Evolutionary conservation across 1,139 yeast species (phyloP).

Genomic region (Kazachstania sp.): DNA sequence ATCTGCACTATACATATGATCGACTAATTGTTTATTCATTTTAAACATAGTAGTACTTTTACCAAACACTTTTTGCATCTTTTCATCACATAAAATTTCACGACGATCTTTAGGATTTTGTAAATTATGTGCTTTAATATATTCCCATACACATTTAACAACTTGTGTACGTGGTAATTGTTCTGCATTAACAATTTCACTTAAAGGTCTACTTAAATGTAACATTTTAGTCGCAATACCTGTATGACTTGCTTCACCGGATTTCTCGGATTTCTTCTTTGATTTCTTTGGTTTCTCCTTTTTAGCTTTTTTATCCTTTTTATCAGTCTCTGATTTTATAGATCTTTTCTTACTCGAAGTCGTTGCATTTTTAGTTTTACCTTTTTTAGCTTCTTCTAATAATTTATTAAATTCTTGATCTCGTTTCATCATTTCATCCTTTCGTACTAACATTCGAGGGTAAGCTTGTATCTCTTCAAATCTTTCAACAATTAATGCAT

Average conservation of each 20-base stretch:
- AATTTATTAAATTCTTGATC: conserved; percentile 28
- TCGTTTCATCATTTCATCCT: conserved; percentile 25
- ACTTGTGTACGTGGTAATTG: conserved; percentile 60
- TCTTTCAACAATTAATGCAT: conserved; percentile 52
- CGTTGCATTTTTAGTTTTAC: not conserved
- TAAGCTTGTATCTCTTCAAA: conserved; percentile 40
- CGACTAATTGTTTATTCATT: conserved; percentile 53
- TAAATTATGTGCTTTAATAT: conserved; percentile 53
- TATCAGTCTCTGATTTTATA: conserved; percentile 5
- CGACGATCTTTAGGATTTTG: conserved; percentile 66
- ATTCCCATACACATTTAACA: conserved; percentile 64
- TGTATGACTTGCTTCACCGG: conserved; percentile 22
- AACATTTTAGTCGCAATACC: conserved; percentile 21
- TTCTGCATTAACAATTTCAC: conserved; percentile 37
- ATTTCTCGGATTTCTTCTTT: conserved; percentile 13
- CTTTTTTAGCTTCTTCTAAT: conserved; percentile 9
- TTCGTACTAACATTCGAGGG: conserved; percentile 22
- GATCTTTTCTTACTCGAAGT: not conserved
- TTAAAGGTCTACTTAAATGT: conserved; percentile 44
- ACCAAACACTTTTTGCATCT: conserved; percentile 51
- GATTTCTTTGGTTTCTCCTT: not conserved
- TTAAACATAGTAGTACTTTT: conserved; percentile 54
- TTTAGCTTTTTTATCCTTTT: not conserved
- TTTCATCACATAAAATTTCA: conserved; percentile 61
- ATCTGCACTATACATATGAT: conserved; percentile 39